Evolutionary conservation across 768 basidiomycete species (phyloP).

Genomic region (Termitomyces sp.): DNA sequence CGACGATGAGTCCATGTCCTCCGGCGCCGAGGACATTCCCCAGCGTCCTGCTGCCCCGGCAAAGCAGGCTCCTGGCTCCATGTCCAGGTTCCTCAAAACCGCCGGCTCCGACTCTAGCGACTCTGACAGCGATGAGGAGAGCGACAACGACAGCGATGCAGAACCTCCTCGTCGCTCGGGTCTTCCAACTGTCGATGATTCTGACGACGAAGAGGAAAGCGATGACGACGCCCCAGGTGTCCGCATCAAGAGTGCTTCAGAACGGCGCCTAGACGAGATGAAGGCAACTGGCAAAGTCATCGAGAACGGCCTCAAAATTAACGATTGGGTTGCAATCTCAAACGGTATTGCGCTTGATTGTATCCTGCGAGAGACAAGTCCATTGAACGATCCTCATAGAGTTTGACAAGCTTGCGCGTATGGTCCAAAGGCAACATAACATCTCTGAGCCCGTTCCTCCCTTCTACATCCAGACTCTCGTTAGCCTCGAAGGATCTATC

Average conservation of each 20-base stretch:
- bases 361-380: not conserved
- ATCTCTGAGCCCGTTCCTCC: slow-evolving; percentile 83
- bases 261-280: slow-evolving; percentile 93
- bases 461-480: slow-evolving; percentile 75
- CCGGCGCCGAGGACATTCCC: slow-evolving; percentile 63
- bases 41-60: slow-evolving; percentile 41
- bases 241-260: slow-evolving; percentile 83
- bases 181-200: slow-evolving; percentile 32
- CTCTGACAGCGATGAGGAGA: slow-evolving; percentile 53
- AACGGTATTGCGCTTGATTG: slow-evolving; percentile 49
- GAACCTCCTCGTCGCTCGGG: slow-evolving; percentile 26
- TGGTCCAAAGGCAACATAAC: slow-evolving; percentile 86
- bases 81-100: slow-evolving; percentile 76
- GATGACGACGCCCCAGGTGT: slow-evolving; percentile 73
- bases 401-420: slow-evolving; percentile 91
- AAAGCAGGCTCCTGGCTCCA: slow-evolving; percentile 41
- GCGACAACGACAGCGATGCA: slow-evolving; percentile 51
- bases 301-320: slow-evolving; percentile 93
- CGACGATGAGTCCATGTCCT: slow-evolving; percentile 77
- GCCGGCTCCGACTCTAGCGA: slow-evolving; percentile 61
- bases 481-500: slow-evolving; percentile 73
- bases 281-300: slow-evolving; percentile 87
- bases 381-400: slow-evolving; percentile 42
- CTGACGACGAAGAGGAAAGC: slow-evolving; percentile 35
- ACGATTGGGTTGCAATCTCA: slow-evolving; percentile 93